Evolutionary conservation across 345 rosid species (phyloP).

Genomic region (Gossypium australe): DNA sequence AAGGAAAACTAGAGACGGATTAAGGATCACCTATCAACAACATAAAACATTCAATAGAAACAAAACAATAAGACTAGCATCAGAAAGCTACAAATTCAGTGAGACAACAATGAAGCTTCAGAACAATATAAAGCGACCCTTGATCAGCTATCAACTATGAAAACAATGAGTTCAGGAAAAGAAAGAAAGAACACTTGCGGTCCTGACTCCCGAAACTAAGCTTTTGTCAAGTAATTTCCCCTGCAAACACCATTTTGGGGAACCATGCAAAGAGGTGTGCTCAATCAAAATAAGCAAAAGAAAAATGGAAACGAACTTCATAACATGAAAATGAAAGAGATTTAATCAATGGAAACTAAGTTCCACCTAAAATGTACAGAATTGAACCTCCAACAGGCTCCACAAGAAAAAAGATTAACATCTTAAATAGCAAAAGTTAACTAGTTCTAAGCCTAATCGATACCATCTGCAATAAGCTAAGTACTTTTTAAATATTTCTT

Average conservation of each 20-base stretch:
- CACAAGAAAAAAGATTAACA: not conserved
- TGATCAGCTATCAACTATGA: not conserved
- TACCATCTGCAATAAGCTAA: not conserved
- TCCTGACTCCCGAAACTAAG: not conserved
- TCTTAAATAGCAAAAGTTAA: not conserved
- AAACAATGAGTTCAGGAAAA: not conserved
- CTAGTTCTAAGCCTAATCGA: not conserved
- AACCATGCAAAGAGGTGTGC: not conserved
- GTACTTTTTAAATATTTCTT: not conserved
- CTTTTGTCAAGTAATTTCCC: not conserved
- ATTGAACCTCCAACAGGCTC: not conserved
- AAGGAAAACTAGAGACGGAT: not conserved
- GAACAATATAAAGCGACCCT: not conserved
- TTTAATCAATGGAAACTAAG: not conserved
- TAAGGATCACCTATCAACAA: not conserved
- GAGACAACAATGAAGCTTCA: not conserved
- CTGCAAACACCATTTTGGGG: not conserved
- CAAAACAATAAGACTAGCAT: not conserved
- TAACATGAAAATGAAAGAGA: not conserved
- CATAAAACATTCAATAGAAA: not conserved
- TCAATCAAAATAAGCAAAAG: not conserved
- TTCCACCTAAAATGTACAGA: no score
- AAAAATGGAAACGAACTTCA: not conserved
- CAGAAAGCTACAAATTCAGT: conserved; percentile 1
- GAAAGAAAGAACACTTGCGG: not conserved